These are phyloP conservation scores for Limonomyces culmigenus DNA, from an alignment of 1,284 basidiomycete species.

Conservation along the genomic window DNA sequence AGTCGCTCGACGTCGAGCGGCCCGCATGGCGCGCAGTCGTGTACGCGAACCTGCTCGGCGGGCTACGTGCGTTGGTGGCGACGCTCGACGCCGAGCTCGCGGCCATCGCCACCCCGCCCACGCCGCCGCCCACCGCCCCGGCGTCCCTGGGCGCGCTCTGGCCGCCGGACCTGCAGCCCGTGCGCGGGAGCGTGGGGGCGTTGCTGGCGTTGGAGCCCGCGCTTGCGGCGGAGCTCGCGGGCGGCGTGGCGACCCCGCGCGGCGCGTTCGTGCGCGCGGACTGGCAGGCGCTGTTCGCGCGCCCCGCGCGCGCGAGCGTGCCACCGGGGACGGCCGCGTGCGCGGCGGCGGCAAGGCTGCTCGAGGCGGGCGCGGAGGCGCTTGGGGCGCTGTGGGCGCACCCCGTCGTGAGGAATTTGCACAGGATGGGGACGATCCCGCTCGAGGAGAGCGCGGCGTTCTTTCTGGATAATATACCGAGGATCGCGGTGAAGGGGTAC, in stretches of 20 bases:
- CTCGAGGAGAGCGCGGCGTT: slow-evolving; percentile 63
- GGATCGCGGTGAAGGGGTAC: slow-evolving; percentile 53
- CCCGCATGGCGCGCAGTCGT: slow-evolving; percentile 64
- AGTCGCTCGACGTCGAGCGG: slow-evolving; percentile 48
- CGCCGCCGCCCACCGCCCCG: slow-evolving; percentile 5
- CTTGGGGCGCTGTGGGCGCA: slow-evolving; percentile 52
- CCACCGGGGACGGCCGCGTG: slow-evolving; percentile 35
- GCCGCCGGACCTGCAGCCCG: slow-evolving; percentile 28
- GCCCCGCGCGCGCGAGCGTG: slow-evolving; percentile 17
- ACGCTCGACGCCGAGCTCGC: not conserved
- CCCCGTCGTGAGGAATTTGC: slow-evolving; percentile 36
- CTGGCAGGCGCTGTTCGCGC: slow-evolving; percentile 44
- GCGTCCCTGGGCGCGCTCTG: slow-evolving; percentile 11
- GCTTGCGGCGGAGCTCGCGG: slow-evolving; percentile 48
- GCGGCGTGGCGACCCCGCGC: slow-evolving; percentile 36
- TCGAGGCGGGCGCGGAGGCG: slow-evolving; percentile 28
- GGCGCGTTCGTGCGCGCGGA: slow-evolving; percentile 51
- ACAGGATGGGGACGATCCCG: slow-evolving; percentile 39
- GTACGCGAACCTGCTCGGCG: too few relatives aligned
- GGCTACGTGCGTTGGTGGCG: too few relatives aligned
- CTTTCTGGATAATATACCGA: slow-evolving; percentile 46
- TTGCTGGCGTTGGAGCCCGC: slow-evolving; percentile 49
- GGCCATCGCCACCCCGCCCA: slow-evolving; percentile 4
- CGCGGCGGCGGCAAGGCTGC: slow-evolving; percentile 29
- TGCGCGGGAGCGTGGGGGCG: slow-evolving; percentile 41